A percentile compares a stretch with the other conserved stretches of the same genome.
Evolutionary conservation across 345 rosid genomes (phyloP).

Genomic region (Balakata baccata): DNA sequence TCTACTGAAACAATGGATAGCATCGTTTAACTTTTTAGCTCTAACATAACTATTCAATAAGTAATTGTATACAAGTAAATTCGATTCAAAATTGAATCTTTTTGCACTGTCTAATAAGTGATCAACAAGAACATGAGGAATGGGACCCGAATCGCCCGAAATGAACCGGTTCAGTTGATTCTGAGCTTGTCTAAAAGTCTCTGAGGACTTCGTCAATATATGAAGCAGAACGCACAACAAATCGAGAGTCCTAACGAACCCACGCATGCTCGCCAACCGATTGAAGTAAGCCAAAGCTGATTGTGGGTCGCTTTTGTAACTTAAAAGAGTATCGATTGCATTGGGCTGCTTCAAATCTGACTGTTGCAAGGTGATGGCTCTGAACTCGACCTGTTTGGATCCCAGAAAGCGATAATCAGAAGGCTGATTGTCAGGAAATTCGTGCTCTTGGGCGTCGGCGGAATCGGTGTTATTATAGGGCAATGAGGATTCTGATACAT

Average conservation of each 20-base stretch:
- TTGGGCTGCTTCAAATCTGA: slow-evolving; percentile 19
- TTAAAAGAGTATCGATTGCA: slow-evolving; percentile 44
- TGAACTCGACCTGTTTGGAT: slow-evolving; percentile 4
- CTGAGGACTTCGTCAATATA: slow-evolving; percentile 37
- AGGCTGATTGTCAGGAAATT: slow-evolving; percentile 4
- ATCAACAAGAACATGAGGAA: slow-evolving; percentile 36
- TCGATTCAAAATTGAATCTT: slow-evolving; percentile 36
- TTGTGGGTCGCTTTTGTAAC: slow-evolving; percentile 36
- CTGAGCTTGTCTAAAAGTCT: slow-evolving; percentile 33
- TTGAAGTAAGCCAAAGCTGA: slow-evolving; percentile 48
- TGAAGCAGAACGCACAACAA: slow-evolving; percentile 54
- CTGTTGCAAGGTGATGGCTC: background rate
- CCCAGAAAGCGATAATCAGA: background rate
- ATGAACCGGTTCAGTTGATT: slow-evolving; percentile 39
- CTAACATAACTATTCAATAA: slow-evolving; percentile 54
- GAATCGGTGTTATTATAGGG: slow-evolving; percentile 16
- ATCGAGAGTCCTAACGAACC: slow-evolving; percentile 36
- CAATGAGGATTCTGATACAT: slow-evolving; percentile 10
- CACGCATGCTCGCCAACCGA: slow-evolving; percentile 31
- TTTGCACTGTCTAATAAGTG: slow-evolving; percentile 39
- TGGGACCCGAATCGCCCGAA: slow-evolving; percentile 36
- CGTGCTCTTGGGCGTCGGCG: background rate
- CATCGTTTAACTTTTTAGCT: slow-evolving; percentile 36
- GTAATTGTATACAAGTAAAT: slow-evolving; percentile 48
- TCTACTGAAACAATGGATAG: slow-evolving; percentile 32